Conservation (phyloP, 257 asterid genomes). For the Handroanthus guayacan region DNA sequence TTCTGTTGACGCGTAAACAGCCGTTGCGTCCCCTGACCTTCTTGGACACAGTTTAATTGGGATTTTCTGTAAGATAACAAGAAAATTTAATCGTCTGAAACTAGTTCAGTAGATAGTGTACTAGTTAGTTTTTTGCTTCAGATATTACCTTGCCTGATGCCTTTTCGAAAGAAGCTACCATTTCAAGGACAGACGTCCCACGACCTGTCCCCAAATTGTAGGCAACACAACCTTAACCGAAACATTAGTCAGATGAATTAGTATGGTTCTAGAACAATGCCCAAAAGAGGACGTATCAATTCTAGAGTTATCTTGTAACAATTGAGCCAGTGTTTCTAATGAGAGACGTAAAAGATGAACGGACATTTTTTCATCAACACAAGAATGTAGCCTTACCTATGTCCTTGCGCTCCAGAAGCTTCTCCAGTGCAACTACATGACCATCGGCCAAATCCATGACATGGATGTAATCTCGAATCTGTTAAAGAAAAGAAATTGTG, state of each 20-base stretch:
- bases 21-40: conserved; percentile 92
- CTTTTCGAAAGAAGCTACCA: conserved; percentile 85
- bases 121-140: neutral
- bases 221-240: conserved; percentile 73
- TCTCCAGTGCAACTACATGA: conserved; percentile 85
- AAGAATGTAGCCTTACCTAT: conserved; percentile 50
- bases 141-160: conserved; percentile 78
- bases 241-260: conserved; percentile 17
- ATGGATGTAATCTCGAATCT: conserved; percentile 96
- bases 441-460: conserved; percentile 99
- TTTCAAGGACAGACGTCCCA: conserved; percentile 94
- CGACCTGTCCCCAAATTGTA: conserved; percentile 92
- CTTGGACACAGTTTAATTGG: conserved; percentile 83
- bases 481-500: conserved; percentile 34
- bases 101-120: neutral
- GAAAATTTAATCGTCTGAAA: conserved; percentile 7
- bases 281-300: neutral
- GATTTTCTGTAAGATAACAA: conserved; percentile 60
- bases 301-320: neutral
- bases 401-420: conserved; percentile 65
- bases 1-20: conserved; percentile 88
- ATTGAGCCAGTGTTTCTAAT: neutral
- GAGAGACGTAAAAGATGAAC: neutral
- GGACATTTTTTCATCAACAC: neutral
- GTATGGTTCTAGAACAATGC: neutral